These are phyloP conservation scores for Phytophthora fragariaefolia DNA, from an alignment of 352 stramenopile genomes.

Conservation along the genomic window DNA sequence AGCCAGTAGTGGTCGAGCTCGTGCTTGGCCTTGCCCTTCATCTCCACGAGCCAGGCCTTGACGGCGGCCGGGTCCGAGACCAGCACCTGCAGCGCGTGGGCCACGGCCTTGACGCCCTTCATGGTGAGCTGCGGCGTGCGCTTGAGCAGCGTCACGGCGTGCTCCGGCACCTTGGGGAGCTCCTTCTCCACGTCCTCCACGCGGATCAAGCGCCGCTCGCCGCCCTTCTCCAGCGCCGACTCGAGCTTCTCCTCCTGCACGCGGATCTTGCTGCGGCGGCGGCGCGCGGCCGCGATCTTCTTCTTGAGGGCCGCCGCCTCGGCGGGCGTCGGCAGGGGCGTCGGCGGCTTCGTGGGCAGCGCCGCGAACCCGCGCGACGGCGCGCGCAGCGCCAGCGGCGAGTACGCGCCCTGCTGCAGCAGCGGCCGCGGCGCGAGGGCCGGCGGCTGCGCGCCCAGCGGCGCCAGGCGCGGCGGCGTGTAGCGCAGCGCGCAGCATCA, in stretches of 20 bases:
- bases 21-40: slow-evolving; percentile 88
- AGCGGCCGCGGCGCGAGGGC: slow-evolving; percentile 18
- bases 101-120: slow-evolving; percentile 60
- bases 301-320: slow-evolving; percentile 77
- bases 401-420: slow-evolving; percentile 32
- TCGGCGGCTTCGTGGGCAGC: slow-evolving; percentile 44
- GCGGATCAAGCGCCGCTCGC: slow-evolving; percentile 79
- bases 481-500: too few species aligned
- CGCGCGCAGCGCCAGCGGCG: slow-evolving; percentile 22
- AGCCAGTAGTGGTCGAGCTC: slow-evolving; percentile 97
- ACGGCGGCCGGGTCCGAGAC: slow-evolving; percentile 68
- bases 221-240: slow-evolving; percentile 78
- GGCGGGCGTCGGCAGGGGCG: slow-evolving; percentile 24
- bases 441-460: slow-evolving; percentile 16
- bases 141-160: slow-evolving; percentile 73
- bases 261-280: slow-evolving; percentile 81
- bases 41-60: slow-evolving; percentile 62
- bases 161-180: slow-evolving; percentile 76
- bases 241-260: slow-evolving; percentile 83
- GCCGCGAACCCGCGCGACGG: slow-evolving; percentile 56
- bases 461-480: slow-evolving; percentile 11
- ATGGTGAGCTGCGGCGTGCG: slow-evolving; percentile 69
- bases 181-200: slow-evolving; percentile 82
- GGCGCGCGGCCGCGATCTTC: slow-evolving; percentile 74
- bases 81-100: slow-evolving; percentile 63